Evolutionary conservation across 1,284 basidiomycete genomes (phyloP).

Genomic region (Pseudozyma hubeiensis): DNA sequence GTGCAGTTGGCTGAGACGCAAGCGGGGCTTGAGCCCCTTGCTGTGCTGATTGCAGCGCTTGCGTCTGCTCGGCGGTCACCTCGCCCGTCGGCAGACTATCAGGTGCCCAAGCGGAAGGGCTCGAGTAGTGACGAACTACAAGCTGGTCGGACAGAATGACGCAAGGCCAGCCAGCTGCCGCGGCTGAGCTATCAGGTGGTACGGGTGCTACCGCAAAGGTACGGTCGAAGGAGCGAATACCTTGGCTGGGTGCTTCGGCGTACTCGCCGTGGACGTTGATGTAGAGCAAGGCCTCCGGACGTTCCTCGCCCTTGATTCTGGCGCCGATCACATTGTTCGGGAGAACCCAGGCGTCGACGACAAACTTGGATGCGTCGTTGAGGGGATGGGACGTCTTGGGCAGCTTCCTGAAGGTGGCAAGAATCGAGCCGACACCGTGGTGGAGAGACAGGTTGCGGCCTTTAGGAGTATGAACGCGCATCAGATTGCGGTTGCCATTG

Average conservation of each 20-base stretch:
- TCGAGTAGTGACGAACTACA: slow-evolving; percentile 84
- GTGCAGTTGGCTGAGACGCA: slow-evolving; percentile 2
- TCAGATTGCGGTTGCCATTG: slow-evolving; percentile 63
- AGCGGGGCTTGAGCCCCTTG: slow-evolving; percentile 6
- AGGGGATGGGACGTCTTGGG: slow-evolving; percentile 83
- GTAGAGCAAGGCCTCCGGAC: slow-evolving; percentile 75
- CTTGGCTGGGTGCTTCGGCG: slow-evolving; percentile 76
- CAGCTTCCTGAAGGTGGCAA: slow-evolving; percentile 76
- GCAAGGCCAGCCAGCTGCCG: slow-evolving; percentile 86
- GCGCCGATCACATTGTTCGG: slow-evolving; percentile 70
- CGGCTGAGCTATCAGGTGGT: slow-evolving; percentile 82
- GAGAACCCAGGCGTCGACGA: slow-evolving; percentile 82
- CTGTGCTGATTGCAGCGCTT: slow-evolving; percentile 25
- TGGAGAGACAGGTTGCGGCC: slow-evolving; percentile 70
- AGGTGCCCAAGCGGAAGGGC: slow-evolving; percentile 76
- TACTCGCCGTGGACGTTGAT: slow-evolving; percentile 92
- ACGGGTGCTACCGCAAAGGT: slow-evolving; percentile 88
- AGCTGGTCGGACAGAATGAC: slow-evolving; percentile 89
- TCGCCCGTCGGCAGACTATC: slow-evolving; percentile 53
- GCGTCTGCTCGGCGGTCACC: slow-evolving; percentile 37
- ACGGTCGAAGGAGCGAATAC: slow-evolving; percentile 90
- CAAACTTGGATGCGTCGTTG: slow-evolving; percentile 77
- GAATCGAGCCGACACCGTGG: slow-evolving; percentile 77
- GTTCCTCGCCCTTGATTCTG: slow-evolving; percentile 61
- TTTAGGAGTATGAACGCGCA: slow-evolving; percentile 57